phyloP scores from a whole-genome alignment of 2,329 filamentous ascomycete species.

The Drechslerella stenobrocha region DNA sequence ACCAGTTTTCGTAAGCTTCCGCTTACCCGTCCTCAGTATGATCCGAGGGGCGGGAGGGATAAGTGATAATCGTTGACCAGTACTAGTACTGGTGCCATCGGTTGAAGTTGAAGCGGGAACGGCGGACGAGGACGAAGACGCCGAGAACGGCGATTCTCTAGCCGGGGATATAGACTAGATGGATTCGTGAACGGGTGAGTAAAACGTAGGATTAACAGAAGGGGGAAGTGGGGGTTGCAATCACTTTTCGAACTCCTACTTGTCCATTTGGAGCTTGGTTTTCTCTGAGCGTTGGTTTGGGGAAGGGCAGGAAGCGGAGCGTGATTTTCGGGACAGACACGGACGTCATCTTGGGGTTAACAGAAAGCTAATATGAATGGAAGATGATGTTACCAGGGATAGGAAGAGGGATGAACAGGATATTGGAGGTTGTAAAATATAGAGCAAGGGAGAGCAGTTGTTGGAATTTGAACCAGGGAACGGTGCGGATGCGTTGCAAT shows the following conservation, averaged over 20 bases:
- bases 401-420: not conserved
- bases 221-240: not conserved
- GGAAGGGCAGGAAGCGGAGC: conserved; percentile 11
- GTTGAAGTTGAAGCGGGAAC: not conserved
- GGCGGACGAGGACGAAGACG: not conserved
- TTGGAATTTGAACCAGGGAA: conserved; percentile 21
- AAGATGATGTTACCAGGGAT: not conserved
- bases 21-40: not conserved
- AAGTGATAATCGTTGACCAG: not conserved
- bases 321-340: conserved; percentile 6
- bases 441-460: conserved; percentile 1
- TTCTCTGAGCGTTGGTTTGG: not conserved
- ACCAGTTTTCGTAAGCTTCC: not conserved
- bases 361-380: not conserved
- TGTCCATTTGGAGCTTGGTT: not conserved
- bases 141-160: too few relatives aligned
- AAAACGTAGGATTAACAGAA: not conserved
- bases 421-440: not conserved
- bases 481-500: conserved; percentile 8
- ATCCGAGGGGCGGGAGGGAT: not conserved
- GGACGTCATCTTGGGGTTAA: not conserved
- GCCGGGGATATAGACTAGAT: too few relatives aligned
- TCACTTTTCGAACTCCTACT: too few relatives aligned
- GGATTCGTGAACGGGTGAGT: not conserved
- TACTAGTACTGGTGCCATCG: not conserved